phyloP scores from a whole-genome alignment of 2,329 filamentous ascomycete species.

The Lachnellula cervina region DNA sequence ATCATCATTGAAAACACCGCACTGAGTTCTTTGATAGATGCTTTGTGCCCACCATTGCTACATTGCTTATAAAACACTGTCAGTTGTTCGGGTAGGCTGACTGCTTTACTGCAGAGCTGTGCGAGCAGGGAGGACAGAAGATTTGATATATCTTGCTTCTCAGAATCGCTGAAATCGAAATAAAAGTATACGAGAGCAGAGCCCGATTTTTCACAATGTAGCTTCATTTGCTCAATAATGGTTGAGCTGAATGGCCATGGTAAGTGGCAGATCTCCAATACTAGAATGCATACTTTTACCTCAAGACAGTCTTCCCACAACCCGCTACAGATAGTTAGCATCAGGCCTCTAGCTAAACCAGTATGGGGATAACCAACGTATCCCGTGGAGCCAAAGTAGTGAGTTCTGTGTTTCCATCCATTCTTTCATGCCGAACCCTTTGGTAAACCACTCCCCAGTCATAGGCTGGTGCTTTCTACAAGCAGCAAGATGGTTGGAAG shows the following conservation, averaged over 20 bases:
- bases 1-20: conserved; percentile 24
- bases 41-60: conserved; percentile 22
- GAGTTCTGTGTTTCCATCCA: conserved; percentile 32
- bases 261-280: neutral
- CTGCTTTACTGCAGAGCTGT: conserved; percentile 29
- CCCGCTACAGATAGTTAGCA: conserved; percentile 28
- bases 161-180: conserved; percentile 36
- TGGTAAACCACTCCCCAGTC: conserved; percentile 35
- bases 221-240: conserved; percentile 28
- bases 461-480: conserved; percentile 27
- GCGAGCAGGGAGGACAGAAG: conserved; percentile 35
- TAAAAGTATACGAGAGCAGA: conserved; percentile 31
- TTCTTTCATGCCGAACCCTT: conserved; percentile 21
- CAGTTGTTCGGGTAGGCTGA: conserved; percentile 16
- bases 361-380: conserved; percentile 15
- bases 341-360: neutral
- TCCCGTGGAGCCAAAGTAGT: conserved; percentile 36
- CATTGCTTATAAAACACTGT: conserved; percentile 26
- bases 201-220: neutral
- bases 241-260: conserved; percentile 31
- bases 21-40: conserved; percentile 23
- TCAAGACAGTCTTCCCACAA: conserved; percentile 39
- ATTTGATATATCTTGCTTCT: conserved; percentile 33
- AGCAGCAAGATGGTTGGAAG: conserved; percentile 32
- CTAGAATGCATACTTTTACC: conserved; percentile 13